Conservation (phyloP, 371 early-diverging fungal species). For the Ordospora colligata region DNA sequence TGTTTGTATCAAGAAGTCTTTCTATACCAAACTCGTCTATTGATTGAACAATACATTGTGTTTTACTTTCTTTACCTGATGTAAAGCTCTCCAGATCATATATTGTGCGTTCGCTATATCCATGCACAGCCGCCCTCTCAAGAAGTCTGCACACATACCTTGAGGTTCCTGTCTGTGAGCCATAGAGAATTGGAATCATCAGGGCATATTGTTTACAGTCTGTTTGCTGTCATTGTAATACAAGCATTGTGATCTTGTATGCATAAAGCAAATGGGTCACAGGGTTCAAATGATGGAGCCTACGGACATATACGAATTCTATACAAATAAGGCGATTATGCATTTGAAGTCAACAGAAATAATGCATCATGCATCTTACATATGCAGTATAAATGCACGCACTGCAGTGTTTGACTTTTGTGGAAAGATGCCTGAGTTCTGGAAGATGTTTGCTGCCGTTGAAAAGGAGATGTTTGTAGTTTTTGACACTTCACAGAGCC, state of each 20-base stretch:
- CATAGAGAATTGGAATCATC: constrained; percentile 53
- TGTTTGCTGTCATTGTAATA: background rate
- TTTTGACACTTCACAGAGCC: background rate
- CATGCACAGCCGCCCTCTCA: constrained; percentile 3
- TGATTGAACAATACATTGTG: background rate
- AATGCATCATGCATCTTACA: background rate
- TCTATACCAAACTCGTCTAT: constrained; percentile 31
- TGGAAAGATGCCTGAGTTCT: background rate
- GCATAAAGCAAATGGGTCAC: background rate
- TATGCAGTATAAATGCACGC: background rate
- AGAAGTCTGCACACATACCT: constrained; percentile 37
- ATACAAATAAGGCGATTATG: background rate
- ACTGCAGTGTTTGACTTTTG: background rate
- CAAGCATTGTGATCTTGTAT: background rate
- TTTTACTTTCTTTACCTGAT: background rate
- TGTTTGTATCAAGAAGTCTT: constrained; percentile 5
- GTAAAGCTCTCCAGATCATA: constrained; percentile 1
- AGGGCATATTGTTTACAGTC: background rate
- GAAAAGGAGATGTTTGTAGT: background rate
- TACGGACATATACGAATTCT: background rate
- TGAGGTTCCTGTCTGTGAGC: constrained; percentile 53
- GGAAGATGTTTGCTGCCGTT: background rate
- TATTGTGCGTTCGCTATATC: constrained; percentile 12
- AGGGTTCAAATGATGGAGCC: background rate
- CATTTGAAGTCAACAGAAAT: background rate